Base-by-base conservation (phyloP, 768 basidiomycete genomes). In the Trichaptum fuscoviolaceum region DNA sequence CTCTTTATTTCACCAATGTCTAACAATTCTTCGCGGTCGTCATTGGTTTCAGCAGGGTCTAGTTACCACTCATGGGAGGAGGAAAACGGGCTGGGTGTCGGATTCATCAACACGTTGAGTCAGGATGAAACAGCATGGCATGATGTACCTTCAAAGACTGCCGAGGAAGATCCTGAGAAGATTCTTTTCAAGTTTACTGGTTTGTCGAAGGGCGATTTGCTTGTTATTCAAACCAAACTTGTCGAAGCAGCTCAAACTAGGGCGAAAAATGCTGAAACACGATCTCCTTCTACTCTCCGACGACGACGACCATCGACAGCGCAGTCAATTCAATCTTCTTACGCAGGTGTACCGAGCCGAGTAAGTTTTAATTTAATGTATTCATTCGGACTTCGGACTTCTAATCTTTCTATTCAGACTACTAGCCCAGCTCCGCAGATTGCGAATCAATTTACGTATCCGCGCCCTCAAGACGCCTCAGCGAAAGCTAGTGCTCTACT, bases 51-150 rank as follows among this genome's bases (percentile, higher is more conserved):
- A 10, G 83, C 82, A 36, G 91, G 93, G 18, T 95, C 93, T 2
- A 94, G 93, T 75, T 94, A 91, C 74, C 92, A 93, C 73, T 92
- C 92, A 4, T 87, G 83, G 84, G 90, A 92, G 65, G 87, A 78
- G 24, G 86, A 76, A 62, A 76, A 87, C 67, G 78, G 77, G 69
- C 83, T 84, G 66, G 86, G 89, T 68, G 80, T 42, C 65, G 68
- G 66, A 63, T 64, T 61, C 27, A 74, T 82, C 62, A 75, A 84
- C 64, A 82, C 79, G 60, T 70, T 91, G 25, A 86, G 92, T 73
- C 80, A 75, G 36, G 83, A 85, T 63, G 82, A 82, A 35, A 77
- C 83, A 35, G 78, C 82, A 2, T 93, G 90, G 91, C 87, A 89
- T 74, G 88, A 91, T 64, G 77, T 90, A 63, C 71, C 78, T 75